Percentiles rank a stretch among this genome's conserved stretches.
These are phyloP conservation scores for Leccinum sublutescens DNA, from an alignment of 768 basidiomycete species.

Conservation along the genomic window DNA sequence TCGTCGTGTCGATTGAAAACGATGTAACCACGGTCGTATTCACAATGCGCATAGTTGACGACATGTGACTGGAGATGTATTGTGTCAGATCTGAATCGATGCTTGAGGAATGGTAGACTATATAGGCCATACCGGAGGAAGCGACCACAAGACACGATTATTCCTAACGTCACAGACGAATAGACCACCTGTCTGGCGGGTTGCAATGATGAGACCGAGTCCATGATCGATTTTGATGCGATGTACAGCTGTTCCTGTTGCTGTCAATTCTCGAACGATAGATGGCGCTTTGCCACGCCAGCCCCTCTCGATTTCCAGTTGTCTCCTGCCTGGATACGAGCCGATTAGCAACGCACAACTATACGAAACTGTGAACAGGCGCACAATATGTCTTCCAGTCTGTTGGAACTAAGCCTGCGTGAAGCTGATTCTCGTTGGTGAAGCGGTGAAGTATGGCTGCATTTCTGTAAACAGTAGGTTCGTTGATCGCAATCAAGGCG, in stretches of 20 bases:
- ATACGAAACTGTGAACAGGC: slow-evolving; percentile 1
- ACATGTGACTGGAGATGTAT: slow-evolving; percentile 10
- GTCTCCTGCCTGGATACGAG: slow-evolving; percentile 42
- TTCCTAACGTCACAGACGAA: slow-evolving; percentile 53
- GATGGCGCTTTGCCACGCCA: slow-evolving; percentile 58
- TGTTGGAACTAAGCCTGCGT: slow-evolving; percentile 31
- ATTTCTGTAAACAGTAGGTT: slow-evolving; percentile 53
- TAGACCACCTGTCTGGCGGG: slow-evolving; percentile 54
- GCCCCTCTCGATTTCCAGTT: slow-evolving; percentile 43
- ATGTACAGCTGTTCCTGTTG: slow-evolving; percentile 48
- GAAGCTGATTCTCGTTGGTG: slow-evolving; percentile 34
- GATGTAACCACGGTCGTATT: slow-evolving; percentile 70
- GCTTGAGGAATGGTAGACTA: background rate
- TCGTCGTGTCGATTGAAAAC: slow-evolving; percentile 61
- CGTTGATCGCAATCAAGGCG: slow-evolving; percentile 45
- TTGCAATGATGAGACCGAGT: slow-evolving; percentile 58
- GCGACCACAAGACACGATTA: slow-evolving; percentile 57
- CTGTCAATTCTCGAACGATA: slow-evolving; percentile 32
- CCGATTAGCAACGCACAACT: slow-evolving; percentile 12
- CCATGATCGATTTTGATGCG: slow-evolving; percentile 76
- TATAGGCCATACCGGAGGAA: slow-evolving; percentile 45
- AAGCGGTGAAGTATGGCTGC: slow-evolving; percentile 55
- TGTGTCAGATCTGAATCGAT: slow-evolving; percentile 1
- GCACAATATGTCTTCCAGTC: slow-evolving; percentile 65
- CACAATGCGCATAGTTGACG: slow-evolving; percentile 56